Conservation (phyloP, 257 asterid species). For the Leptodermis oblonga region DNA sequence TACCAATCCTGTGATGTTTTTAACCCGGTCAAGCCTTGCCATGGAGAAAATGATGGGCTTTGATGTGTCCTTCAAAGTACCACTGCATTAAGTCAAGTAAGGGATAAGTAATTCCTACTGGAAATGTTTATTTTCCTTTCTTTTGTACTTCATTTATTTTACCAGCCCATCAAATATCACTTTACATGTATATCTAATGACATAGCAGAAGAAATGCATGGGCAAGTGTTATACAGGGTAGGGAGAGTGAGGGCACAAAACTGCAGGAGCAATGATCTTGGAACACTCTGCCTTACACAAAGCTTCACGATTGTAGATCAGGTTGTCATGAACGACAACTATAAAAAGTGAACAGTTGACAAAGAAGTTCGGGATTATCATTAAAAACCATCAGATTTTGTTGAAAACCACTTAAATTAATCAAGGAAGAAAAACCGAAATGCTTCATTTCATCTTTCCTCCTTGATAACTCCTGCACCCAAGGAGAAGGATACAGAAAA, state of each 20-base stretch:
- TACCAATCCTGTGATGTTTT: constrained; percentile 86
- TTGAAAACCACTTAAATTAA: not conserved
- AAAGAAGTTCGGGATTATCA: not conserved
- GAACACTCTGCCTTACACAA: not conserved
- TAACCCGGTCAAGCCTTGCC: constrained; percentile 97
- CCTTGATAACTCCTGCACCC: not conserved
- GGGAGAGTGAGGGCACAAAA: not conserved
- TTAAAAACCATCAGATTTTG: not conserved
- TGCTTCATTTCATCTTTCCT: not conserved
- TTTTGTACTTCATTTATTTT: not conserved
- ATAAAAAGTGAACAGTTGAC: not conserved
- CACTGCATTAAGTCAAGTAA: constrained; percentile 40
- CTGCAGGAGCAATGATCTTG: not conserved
- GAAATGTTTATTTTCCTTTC: not conserved
- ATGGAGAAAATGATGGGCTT: constrained; percentile 93
- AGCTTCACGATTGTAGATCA: not conserved
- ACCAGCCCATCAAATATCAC: not conserved
- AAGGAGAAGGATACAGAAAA: not conserved
- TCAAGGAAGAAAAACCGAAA: not conserved
- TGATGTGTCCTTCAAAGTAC: constrained; percentile 53
- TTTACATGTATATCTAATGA: not conserved
- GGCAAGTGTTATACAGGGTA: not conserved
- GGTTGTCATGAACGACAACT: not conserved
- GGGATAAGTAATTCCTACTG: not conserved
- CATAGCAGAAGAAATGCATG: not conserved